Base-by-base conservation (phyloP, 345 rosid species). In the Kernera saxatilis region DNA sequence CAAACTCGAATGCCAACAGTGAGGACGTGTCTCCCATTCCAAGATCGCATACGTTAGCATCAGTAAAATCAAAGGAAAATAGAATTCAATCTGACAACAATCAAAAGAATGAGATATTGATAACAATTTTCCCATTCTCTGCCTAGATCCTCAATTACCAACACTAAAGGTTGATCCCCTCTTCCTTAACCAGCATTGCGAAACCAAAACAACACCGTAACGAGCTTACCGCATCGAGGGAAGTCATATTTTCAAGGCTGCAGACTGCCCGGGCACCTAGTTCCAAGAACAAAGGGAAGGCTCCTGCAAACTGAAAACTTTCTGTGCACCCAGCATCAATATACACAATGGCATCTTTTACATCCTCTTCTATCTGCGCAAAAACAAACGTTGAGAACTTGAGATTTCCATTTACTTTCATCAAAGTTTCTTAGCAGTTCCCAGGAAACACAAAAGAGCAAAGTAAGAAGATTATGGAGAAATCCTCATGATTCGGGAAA, bases 261-360 rank as follows among this genome's bases (percentile, higher is more conserved):
- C 95, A 94, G 36, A 94, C 80, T 1, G 93, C 77, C 4, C 84
- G 82, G 12, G 75, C 93, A 60, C 96, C 97, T n/a, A 81, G 87
- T 19, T 84, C 83, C 77, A 94, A 77, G 50, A 94, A 72, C 65
- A 79, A 32, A 48, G 99, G 93, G 69, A 88, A 91, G 13, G 92
- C 96, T 79, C 99, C 99, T 14, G 82, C 78, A 72, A 81, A 74
- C 53, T 93, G 97, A 73, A 94, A 94, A 67, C 99, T 86, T 77
- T 94, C 99, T 2, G 96, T 84, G 77, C 96, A 94, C 8, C 99
- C 99, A 51, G 94, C 86, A 83, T 94, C 99, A 4, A 91, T 76
- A 74, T 94, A 94, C 35, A 94, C 69, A 40, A 87, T 72, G 27
- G 96, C 79, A 64, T 82, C 93, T 72, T 82, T 79, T 5, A 91